Evolutionary conservation across 345 rosid species (phyloP).

Genomic region (thale cress (Arabidopsis thaliana)): DNA sequence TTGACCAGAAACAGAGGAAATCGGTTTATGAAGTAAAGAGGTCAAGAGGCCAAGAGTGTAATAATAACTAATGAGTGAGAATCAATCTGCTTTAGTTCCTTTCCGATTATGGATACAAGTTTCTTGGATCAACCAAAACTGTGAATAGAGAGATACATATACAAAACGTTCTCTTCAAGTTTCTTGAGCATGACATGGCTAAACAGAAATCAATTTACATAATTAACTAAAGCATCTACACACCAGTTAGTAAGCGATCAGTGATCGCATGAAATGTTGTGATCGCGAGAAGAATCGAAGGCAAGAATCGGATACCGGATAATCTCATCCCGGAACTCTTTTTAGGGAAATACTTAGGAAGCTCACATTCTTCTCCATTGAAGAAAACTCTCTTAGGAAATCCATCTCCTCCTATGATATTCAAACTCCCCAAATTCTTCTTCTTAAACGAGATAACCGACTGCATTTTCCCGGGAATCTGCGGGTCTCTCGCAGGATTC

Average conservation of each 20-base stretch:
- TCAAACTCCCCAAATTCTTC: constrained; percentile 48
- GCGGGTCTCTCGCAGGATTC: constrained; percentile 49
- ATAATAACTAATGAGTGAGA: background rate
- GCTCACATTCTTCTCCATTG: constrained; percentile 94
- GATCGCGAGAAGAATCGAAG: constrained; percentile 36
- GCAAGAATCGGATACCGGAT: constrained; percentile 28
- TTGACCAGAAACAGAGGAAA: background rate
- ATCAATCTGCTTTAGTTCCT: constrained; percentile 31
- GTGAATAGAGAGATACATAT: background rate
- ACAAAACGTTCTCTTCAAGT: constrained; percentile 17
- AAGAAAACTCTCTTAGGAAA: constrained; percentile 76
- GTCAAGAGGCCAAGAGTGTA: background rate
- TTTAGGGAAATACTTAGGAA: constrained; percentile 64
- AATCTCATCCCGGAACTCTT: constrained; percentile 48
- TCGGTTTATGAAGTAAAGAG: no score
- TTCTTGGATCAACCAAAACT: constrained; percentile 28
- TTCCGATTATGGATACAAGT: constrained; percentile 22
- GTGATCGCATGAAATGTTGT: constrained; percentile 38
- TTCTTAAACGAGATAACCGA: constrained; percentile 81
- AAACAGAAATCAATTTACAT: constrained; percentile 26
- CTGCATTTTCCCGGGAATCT: constrained; percentile 88
- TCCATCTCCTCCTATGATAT: constrained; percentile 66
- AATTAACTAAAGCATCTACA: constrained; percentile 49
- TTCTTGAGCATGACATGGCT: constrained; percentile 26
- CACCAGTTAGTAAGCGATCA: constrained; percentile 30